Evolutionary conservation across 2,329 filamentous ascomycete genomes (phyloP), one percentile per base, ranked within the genome.

Genomic region (Penicillium sp.): DNA sequence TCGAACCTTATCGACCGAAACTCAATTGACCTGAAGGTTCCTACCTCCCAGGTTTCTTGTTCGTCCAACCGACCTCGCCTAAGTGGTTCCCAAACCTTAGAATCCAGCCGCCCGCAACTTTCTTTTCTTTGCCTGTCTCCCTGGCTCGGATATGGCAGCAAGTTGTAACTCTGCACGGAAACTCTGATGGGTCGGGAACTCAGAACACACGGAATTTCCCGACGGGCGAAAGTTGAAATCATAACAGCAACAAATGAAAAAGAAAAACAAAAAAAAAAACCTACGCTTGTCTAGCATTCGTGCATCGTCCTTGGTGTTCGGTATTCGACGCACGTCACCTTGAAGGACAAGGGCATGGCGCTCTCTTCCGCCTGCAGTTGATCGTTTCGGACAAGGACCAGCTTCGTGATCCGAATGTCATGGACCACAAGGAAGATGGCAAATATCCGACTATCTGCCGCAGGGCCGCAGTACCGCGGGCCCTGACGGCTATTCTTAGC

Each of bases 401-500:
- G 29, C 29, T 32, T 11, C 29, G 11, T 8, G 29, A 18, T 32
- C 29, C 29, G 29, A 32, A 3, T 7, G 29, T 5, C 7, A 8
- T 11, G 7, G 29, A 32, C 29, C 11, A 11, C 18, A 32, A 32
- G 7, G 8, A 32, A 8, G 29, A 32, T 32, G 8, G 8, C 12
- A 34, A 38, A 38, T 43, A 33, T 42, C 38, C 34, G 38, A 52
- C 45, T 50, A 54, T 49, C 49, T 56, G 40, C 53, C 46, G 40
- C 24, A 9, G 18, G 8, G 29, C 53, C 46, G 40, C 24, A 9
- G 18, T 24, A 11, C 36, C 12, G 52, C 48, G 51, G 50, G 51
- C 50, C 57, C 57, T 58, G 51, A 49, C 43, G 47, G 47, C 6
- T 51, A 27, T 29, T 39, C 49, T 58, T 57, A 50, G 53, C 54